Evolutionary conservation across 306 rosid species (phyloP).

Genomic region (Glycine tomentella): DNA sequence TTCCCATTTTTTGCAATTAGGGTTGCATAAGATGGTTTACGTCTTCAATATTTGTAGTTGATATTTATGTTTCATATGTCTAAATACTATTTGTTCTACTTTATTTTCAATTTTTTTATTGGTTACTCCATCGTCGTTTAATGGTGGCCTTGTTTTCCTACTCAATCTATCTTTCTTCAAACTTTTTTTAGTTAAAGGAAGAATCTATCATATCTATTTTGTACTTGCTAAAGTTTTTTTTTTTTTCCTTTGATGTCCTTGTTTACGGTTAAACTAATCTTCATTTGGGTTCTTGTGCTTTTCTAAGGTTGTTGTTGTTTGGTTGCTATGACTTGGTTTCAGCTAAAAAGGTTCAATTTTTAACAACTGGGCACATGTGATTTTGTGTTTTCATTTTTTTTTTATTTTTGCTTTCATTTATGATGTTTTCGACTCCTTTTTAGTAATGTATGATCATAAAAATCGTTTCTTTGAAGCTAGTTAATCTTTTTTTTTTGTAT

Average conservation of each 20-base stretch:
- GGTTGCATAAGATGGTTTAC: too few species aligned
- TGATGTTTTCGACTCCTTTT: slow-evolving; percentile 42
- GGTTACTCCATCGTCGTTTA: slow-evolving; percentile 44
- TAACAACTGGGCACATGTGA: slow-evolving; percentile 46
- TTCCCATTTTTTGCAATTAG: too few species aligned
- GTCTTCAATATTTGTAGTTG: too few species aligned
- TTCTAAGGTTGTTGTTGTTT: neutral
- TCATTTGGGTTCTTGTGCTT: neutral
- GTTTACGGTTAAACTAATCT: slow-evolving; percentile 10
- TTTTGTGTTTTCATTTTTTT: neutral
- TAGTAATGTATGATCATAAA: slow-evolving; percentile 36
- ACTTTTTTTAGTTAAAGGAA: neutral
- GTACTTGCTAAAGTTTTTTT: slow-evolving; percentile 22
- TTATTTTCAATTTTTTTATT: neutral
- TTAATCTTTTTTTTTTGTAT: slow-evolving; percentile 35
- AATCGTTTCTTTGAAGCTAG: slow-evolving; percentile 54
- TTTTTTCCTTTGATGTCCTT: neutral
- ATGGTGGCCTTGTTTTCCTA: slow-evolving; percentile 49
- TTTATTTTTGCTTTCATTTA: neutral
- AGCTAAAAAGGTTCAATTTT: slow-evolving; percentile 28
- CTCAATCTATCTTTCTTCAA: slow-evolving; percentile 19
- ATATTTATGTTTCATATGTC: too few species aligned
- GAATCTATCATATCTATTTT: slow-evolving; percentile 17
- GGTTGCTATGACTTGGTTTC: neutral
- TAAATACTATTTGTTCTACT: too few species aligned